Conservation (phyloP, 2,329 filamentous ascomycete species). For the Aspergillus sp. region DNA sequence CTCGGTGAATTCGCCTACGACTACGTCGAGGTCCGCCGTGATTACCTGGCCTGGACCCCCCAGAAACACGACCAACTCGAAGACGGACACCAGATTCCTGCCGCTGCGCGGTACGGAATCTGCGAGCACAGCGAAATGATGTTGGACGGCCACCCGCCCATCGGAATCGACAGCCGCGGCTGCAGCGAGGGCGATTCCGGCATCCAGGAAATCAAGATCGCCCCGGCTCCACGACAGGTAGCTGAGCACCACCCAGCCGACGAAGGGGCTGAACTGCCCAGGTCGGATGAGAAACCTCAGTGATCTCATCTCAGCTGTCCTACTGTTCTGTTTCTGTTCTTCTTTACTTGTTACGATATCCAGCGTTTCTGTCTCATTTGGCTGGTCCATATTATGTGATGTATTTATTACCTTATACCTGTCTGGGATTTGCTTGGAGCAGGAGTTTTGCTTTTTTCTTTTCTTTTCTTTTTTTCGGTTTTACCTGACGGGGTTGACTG, state of each 20-base stretch:
- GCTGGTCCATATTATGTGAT: conserved; percentile 5
- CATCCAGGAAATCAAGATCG: conserved; percentile 32
- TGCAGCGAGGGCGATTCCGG: conserved; percentile 29
- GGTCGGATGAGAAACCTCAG: conserved; percentile 24
- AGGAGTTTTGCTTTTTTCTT: conserved; percentile 11
- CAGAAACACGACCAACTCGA: conserved; percentile 43
- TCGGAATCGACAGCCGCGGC: conserved; percentile 30
- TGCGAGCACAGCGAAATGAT: conserved; percentile 60
- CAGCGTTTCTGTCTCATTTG: conserved; percentile 12
- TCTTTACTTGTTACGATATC: conserved; percentile 10
- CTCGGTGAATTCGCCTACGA: conserved; percentile 54
- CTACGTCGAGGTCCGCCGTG: conserved; percentile 52
- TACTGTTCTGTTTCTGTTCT: background rate
- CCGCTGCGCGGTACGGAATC: conserved; percentile 61
- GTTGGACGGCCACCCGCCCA: conserved; percentile 55
- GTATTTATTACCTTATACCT: conserved; percentile 12
- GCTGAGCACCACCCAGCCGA: conserved; percentile 25
- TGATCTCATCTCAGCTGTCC: background rate
- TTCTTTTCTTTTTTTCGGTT: conserved; percentile 1
- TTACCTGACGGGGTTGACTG: conserved; percentile 7
- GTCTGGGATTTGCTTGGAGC: conserved; percentile 7
- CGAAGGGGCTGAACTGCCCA: conserved; percentile 14
- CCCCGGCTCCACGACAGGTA: conserved; percentile 29
- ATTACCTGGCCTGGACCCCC: conserved; percentile 53
- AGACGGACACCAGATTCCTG: conserved; percentile 55